Percentiles rank a stretch among this genome's conserved stretches.
Conservation (phyloP, 1,284 basidiomycete genomes). For the Psilocybe mexicana region DNA sequence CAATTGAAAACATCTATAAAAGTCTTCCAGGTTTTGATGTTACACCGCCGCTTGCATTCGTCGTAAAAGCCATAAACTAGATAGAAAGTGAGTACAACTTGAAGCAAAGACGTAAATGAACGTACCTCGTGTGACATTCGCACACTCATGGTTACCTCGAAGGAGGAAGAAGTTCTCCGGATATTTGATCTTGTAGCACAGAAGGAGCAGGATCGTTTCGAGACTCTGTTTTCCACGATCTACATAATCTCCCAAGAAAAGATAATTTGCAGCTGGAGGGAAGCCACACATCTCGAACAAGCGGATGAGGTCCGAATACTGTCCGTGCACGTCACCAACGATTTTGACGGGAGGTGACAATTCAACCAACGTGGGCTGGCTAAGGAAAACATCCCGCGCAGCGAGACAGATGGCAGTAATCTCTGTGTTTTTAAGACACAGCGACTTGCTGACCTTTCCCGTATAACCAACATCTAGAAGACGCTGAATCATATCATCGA, state of each 20-base stretch:
- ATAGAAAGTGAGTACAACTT: constrained; percentile 23
- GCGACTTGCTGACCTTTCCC: constrained; percentile 96
- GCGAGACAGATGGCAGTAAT: constrained; percentile 95
- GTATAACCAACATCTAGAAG: constrained; percentile 97
- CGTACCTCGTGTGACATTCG: constrained; percentile 95
- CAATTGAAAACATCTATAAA: constrained; percentile 99
- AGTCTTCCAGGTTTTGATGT: constrained; percentile 99
- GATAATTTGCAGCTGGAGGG: constrained; percentile 95
- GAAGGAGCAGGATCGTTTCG: constrained; percentile 94
- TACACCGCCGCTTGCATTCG: constrained; percentile 99
- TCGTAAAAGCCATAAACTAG: constrained; percentile 99
- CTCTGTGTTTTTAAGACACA: constrained; percentile 96
- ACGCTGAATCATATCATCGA: constrained; percentile 98
- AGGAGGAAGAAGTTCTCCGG: constrained; percentile 99
- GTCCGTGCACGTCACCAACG: constrained; percentile 98
- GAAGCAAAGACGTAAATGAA: constrained; percentile 12
- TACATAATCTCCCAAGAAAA: constrained; percentile 98
- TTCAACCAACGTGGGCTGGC: constrained; percentile 97
- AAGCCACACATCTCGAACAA: constrained; percentile 99
- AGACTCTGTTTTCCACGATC: constrained; percentile 98
- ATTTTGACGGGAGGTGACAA: constrained; percentile 99
- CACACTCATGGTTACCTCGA: constrained; percentile 98
- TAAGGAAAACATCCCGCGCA: constrained; percentile 96
- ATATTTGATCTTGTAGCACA: constrained; percentile 99
- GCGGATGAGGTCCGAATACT: constrained; percentile 97